Percentiles rank a stretch among this genome's conserved stretches.
phyloP scores from a whole-genome alignment of 352 stramenopile species.

The Lagenidium giganteum region DNA sequence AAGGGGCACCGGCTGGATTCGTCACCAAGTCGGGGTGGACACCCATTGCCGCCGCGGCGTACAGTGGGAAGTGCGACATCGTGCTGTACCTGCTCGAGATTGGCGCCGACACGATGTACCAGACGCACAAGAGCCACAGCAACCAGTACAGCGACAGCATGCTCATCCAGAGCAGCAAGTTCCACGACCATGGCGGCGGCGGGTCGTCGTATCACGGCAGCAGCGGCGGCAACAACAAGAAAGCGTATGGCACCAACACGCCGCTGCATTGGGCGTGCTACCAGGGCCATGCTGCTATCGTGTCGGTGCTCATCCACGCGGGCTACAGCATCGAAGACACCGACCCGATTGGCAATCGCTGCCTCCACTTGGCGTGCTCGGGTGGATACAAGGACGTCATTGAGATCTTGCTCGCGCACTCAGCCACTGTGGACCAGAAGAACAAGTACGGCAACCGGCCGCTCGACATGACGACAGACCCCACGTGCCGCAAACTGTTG shows the following conservation, averaged over 20 bases:
- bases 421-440: conserved; percentile 29
- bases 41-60: conserved; percentile 40
- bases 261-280: conserved; percentile 76
- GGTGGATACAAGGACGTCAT: conserved; percentile 43
- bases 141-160: conserved; percentile 8
- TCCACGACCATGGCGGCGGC: not conserved
- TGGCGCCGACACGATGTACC: conserved; percentile 52
- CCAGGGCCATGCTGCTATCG: conserved; percentile 45
- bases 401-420: conserved; percentile 49
- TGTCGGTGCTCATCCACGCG: conserved; percentile 44
- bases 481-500: conserved; percentile 40
- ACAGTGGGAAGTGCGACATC: conserved; percentile 40
- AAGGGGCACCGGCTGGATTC: conserved; percentile 39
- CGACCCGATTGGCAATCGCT: conserved; percentile 55
- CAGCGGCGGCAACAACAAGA: not conserved
- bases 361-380: conserved; percentile 57
- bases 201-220: not conserved
- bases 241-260: conserved; percentile 28
- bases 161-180: not conserved
- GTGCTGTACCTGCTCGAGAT: conserved; percentile 53
- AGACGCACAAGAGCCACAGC: conserved; percentile 17
- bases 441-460: conserved; percentile 68
- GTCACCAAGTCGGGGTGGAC: conserved; percentile 58
- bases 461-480: conserved; percentile 49
- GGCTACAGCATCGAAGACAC: conserved; percentile 48